A percentile compares a stretch with the other conserved stretches of the same genome.
Evolutionary conservation across 2,329 filamentous ascomycete species (phyloP).

Genomic region (Trichophyton rubrum): DNA sequence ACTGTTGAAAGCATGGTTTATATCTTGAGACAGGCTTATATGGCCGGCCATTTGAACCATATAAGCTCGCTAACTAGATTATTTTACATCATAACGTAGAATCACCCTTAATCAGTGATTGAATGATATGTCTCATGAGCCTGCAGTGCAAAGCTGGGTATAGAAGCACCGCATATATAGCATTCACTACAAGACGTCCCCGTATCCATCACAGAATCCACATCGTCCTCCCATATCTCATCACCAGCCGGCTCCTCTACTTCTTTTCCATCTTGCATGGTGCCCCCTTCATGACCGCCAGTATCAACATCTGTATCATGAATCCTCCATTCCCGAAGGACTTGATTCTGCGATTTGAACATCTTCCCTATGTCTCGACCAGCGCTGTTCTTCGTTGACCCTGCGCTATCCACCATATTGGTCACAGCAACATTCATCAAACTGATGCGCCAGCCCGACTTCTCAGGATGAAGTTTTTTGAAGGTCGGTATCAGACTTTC

Average conservation of each 20-base stretch:
- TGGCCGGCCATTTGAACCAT: no score
- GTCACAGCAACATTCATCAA: slow-evolving; percentile 78
- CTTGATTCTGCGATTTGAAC: slow-evolving; percentile 62
- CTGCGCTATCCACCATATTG: slow-evolving; percentile 58
- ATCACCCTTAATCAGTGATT: slow-evolving; percentile 15
- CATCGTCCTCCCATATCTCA: slow-evolving; percentile 25
- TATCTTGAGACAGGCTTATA: no score
- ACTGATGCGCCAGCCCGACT: slow-evolving; percentile 62
- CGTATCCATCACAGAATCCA: slow-evolving; percentile 17
- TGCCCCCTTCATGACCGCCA: not conserved
- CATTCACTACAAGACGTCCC: slow-evolving; percentile 27
- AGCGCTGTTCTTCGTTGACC: slow-evolving; percentile 39
- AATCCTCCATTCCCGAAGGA: slow-evolving; percentile 16
- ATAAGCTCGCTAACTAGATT: no score
- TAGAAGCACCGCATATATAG: slow-evolving; percentile 31
- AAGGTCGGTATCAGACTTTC: slow-evolving; percentile 62
- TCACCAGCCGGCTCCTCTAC: slow-evolving; percentile 11
- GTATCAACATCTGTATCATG: slow-evolving; percentile 1
- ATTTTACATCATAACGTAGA: not conserved
- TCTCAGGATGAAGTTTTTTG: slow-evolving; percentile 57
- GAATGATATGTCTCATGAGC: slow-evolving; percentile 40
- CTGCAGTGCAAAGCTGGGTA: slow-evolving; percentile 39
- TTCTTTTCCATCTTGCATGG: no score
- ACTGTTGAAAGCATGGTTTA: no score
- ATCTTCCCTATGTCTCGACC: slow-evolving; percentile 70